Percentiles rank a stretch among this genome's conserved stretches.
Evolutionary conservation across 495 filamentous ascomycete species (phyloP).

Genomic region (Xylona heveae): DNA sequence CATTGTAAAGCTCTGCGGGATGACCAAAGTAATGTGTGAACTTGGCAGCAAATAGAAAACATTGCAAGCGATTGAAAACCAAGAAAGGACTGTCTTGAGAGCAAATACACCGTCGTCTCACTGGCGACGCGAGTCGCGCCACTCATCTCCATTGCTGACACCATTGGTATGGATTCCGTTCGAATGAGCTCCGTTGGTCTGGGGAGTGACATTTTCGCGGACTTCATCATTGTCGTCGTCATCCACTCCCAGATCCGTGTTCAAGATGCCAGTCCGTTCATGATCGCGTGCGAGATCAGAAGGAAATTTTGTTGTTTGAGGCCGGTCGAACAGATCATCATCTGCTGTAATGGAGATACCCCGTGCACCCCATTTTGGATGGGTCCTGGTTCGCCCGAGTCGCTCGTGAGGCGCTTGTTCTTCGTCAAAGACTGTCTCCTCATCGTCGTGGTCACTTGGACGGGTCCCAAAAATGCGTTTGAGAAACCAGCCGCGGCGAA

Average conservation of each 20-base stretch:
- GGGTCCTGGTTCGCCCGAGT: slow-evolving; percentile 10
- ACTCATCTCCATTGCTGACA: not conserved
- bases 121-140: not conserved
- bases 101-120: too few species aligned
- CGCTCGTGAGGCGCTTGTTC: slow-evolving; percentile 4
- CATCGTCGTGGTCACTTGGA: slow-evolving; percentile 22
- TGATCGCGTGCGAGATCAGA: not conserved
- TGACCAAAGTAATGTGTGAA: too few species aligned
- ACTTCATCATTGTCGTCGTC: slow-evolving; percentile 5
- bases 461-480: slow-evolving; percentile 16
- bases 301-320: slow-evolving; percentile 3
- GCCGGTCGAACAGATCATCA: slow-evolving; percentile 38
- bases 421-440: slow-evolving; percentile 9
- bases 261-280: slow-evolving; percentile 1
- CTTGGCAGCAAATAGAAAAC: too few species aligned
- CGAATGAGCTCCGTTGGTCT: too few species aligned
- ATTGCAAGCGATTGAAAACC: too few species aligned
- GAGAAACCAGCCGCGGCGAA: slow-evolving; percentile 61
- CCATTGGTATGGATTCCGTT: not conserved
- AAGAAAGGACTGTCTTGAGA: too few species aligned
- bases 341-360: slow-evolving; percentile 70
- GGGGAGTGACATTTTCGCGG: not conserved
- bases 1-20: too few species aligned
- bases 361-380: slow-evolving; percentile 46
- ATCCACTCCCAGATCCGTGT: too few species aligned